A percentile compares a stretch with the other conserved stretches of the same genome.
phyloP scores from a whole-genome alignment of 73 alveolate species.

The Paramecium sexaurelia region DNA sequence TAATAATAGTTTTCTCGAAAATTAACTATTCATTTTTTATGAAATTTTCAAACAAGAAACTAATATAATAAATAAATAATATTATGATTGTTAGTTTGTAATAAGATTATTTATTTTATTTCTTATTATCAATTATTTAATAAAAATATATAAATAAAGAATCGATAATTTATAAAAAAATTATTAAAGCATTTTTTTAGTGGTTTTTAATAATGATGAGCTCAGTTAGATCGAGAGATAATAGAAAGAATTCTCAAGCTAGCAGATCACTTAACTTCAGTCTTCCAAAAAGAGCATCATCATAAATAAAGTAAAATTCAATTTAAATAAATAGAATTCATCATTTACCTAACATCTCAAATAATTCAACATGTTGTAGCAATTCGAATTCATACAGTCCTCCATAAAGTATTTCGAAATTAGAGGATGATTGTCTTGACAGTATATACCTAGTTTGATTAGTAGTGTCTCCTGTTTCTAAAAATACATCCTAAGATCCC shows the following conservation, averaged over 20 bases:
- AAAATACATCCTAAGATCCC: conserved; percentile 33
- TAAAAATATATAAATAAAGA: neutral
- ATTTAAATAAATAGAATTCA: neutral
- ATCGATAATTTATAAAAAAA: neutral
- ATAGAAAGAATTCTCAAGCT: neutral
- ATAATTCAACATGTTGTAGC: conserved; percentile 18
- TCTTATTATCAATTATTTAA: neutral
- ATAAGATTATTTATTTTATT: neutral
- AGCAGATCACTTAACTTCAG: neutral
- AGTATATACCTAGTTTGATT: neutral
- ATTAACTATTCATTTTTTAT: neutral
- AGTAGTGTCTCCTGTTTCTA: neutral
- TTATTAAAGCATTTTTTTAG: neutral
- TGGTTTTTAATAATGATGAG: conserved; percentile 2
- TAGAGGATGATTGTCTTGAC: neutral
- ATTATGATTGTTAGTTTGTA: neutral
- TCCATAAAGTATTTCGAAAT: neutral
- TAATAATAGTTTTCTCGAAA: no score
- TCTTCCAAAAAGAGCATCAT: conserved; percentile 19
- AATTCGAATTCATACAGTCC: neutral
- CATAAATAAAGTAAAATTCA: neutral
- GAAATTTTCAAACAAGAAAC: neutral
- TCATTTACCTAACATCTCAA: neutral
- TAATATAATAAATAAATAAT: neutral
- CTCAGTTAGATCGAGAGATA: conserved; percentile 31